Percentiles rank a stretch among this genome's conserved stretches.
These are phyloP conservation scores for Arxiozyma heterogenica DNA, from an alignment of 1,139 yeast species.

Conservation along the genomic window DNA sequence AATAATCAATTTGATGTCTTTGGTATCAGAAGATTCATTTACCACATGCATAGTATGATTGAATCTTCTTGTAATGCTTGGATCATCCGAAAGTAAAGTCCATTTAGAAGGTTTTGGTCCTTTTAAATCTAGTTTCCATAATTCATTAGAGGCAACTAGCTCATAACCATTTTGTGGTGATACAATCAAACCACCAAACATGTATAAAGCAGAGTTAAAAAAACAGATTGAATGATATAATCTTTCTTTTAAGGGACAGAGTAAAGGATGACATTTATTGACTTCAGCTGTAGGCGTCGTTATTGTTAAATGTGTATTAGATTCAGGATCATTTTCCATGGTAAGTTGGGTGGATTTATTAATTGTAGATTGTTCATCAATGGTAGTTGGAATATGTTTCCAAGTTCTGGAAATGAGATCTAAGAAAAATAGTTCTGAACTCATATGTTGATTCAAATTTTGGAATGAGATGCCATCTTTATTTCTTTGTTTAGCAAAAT, in stretches of 20 bases:
- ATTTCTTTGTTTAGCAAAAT: conserved; percentile 21
- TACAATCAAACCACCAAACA: conserved; percentile 52
- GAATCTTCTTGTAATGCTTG: conserved; percentile 36
- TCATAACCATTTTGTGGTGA: conserved; percentile 29
- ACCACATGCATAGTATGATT: conserved; percentile 45
- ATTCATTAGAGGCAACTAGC: conserved; percentile 49
- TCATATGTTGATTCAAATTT: conserved; percentile 37
- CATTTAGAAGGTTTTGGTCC: conserved; percentile 39
- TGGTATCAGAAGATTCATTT: conserved; percentile 35
- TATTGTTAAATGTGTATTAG: neutral
- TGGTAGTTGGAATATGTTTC: conserved; percentile 35
- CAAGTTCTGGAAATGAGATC: conserved; percentile 52
- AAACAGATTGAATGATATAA: conserved; percentile 51
- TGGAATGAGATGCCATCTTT: conserved; percentile 18
- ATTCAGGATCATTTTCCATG: neutral
- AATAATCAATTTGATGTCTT: conserved; percentile 48
- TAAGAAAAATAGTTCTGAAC: conserved; percentile 50
- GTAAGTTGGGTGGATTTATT: neutral
- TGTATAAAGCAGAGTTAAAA: conserved; percentile 42
- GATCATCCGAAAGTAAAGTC: conserved; percentile 43
- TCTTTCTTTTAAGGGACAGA: conserved; percentile 38
- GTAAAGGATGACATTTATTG: neutral
- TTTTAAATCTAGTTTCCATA: conserved; percentile 53
- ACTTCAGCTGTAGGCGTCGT: neutral
- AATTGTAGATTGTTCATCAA: neutral